Conservation (phyloP, 352 stramenopile genomes). For the Globisporangium parvum region DNA sequence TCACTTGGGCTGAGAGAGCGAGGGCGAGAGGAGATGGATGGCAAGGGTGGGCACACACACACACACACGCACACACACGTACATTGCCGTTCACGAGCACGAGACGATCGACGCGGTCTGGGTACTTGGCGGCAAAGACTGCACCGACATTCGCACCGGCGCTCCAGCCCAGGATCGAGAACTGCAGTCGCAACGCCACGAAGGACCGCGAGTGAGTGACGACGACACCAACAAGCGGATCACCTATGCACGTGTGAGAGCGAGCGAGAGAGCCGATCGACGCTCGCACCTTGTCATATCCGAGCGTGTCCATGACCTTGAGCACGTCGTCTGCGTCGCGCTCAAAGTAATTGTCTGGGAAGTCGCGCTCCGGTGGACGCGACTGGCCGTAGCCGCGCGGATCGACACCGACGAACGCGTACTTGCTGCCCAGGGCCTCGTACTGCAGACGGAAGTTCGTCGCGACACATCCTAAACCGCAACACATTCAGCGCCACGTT, state of each 20-base stretch:
- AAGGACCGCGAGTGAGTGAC: neutral
- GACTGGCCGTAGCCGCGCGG: constrained; percentile 48
- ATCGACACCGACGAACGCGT: constrained; percentile 65
- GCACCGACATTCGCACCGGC: constrained; percentile 69
- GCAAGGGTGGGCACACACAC: no score
- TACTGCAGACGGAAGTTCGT: constrained; percentile 65
- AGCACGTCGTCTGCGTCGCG: constrained; percentile 68
- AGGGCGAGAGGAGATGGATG: no score
- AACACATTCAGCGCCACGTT: neutral
- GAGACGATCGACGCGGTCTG: constrained; percentile 60
- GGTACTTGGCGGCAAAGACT: constrained; percentile 61
- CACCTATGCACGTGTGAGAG: neutral
- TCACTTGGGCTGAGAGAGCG: no score
- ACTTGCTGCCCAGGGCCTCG: constrained; percentile 33
- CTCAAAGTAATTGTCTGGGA: constrained; percentile 53
- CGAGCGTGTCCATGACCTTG: constrained; percentile 47
- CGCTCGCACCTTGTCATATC: constrained; percentile 39
- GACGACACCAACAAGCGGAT: neutral
- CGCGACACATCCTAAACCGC: constrained; percentile 26
- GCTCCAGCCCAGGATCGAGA: constrained; percentile 70
- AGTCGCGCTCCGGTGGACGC: constrained; percentile 36
- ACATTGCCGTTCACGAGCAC: constrained; percentile 81
- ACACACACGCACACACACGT: no score
- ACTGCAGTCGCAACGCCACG: constrained; percentile 19
- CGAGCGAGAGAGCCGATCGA: neutral